Percentiles rank a stretch among this genome's conserved stretches.
Conservation (phyloP, 257 asterid species). For the Fraxinus pennsylvanica region DNA sequence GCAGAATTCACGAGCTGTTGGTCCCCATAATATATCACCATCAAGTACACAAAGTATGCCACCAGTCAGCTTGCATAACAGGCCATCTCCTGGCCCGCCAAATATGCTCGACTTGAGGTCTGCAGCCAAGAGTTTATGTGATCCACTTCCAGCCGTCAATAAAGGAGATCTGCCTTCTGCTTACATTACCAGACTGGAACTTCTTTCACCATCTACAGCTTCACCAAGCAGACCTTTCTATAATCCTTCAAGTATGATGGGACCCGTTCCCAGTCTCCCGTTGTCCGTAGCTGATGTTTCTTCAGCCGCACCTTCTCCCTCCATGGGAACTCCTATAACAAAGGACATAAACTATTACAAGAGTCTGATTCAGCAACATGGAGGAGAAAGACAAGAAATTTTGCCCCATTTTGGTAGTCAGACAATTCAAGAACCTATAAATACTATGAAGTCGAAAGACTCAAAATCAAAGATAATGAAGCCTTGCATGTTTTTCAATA, state of each 20-base stretch:
- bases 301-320: conserved; percentile 28
- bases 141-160: no score
- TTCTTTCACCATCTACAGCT: conserved; percentile 18
- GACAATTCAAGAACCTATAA: conserved; percentile 34
- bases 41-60: conserved; percentile 19
- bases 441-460: conserved; percentile 37
- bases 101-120: no score
- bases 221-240: conserved; percentile 32
- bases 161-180: no score
- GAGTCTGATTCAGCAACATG: conserved; percentile 65
- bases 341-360: conserved; percentile 60
- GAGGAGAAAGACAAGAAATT: conserved; percentile 54
- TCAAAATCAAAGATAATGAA: conserved; percentile 47
- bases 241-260: conserved; percentile 37
- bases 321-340: conserved; percentile 28
- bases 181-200: no score
- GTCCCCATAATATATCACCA: not conserved
- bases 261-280: conserved; percentile 20
- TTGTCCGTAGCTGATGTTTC: conserved; percentile 25
- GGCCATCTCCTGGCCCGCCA: conserved; percentile 7
- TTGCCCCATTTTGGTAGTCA: conserved; percentile 30
- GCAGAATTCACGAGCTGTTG: not conserved
- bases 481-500: conserved; percentile 60
- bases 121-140: no score
- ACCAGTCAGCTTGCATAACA: not conserved